phyloP scores from a whole-genome alignment of 108 stramenopile genomes.

The Chaetoceros muelleri region DNA sequence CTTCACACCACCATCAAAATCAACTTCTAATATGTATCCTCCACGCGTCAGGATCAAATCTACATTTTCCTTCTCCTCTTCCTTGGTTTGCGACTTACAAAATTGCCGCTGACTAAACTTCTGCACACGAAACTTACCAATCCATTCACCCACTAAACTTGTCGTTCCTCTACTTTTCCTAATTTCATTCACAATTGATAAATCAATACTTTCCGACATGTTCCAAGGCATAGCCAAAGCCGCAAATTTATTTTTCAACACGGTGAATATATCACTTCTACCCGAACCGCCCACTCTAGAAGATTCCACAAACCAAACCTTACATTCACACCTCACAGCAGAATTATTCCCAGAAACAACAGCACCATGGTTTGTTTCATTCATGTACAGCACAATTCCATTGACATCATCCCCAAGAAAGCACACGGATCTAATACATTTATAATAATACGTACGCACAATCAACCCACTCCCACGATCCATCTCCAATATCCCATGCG shows the following conservation, averaged over 20 bases:
- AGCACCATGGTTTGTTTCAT: too few relatives aligned
- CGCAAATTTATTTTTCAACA: conserved; percentile 10
- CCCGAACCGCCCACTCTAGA: conserved; percentile 2
- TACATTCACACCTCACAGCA: background rate
- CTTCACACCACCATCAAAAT: conserved; percentile 27
- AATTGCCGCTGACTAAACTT: background rate
- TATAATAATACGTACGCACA: conserved; percentile 35
- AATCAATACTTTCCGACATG: background rate
- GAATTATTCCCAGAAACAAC: background rate
- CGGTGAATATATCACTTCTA: conserved; percentile 22
- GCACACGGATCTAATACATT: conserved; percentile 25
- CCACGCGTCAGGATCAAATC: conserved; percentile 32
- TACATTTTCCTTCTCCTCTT: conserved; percentile 13
- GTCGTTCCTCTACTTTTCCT: background rate
- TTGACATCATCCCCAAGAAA: conserved; percentile 30
- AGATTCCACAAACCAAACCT: conserved; percentile 9
- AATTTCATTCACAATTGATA: background rate
- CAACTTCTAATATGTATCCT: conserved; percentile 37
- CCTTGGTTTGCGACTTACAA: background rate
- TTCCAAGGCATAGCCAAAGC: background rate
- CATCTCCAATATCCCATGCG: conserved; percentile 40
- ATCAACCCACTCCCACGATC: conserved; percentile 8
- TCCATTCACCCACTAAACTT: background rate
- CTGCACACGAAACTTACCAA: background rate
- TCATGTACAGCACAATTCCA: conserved; percentile 30